These are phyloP conservation scores for Fusarium avenaceum DNA, from an alignment of 2,329 filamentous ascomycete species.

Conservation along the genomic window DNA sequence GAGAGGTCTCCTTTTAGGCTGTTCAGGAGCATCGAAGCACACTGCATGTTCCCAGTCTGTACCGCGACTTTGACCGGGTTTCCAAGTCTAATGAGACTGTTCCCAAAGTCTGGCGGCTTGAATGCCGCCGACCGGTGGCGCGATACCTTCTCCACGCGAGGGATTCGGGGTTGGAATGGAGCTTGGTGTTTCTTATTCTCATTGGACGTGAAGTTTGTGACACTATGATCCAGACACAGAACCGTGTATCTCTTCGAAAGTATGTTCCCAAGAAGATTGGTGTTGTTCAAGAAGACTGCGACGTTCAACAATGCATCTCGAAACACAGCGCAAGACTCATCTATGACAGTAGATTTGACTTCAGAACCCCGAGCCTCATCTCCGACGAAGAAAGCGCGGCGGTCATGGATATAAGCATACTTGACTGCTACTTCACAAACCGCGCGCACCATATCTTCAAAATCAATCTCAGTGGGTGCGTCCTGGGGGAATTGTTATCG, in stretches of 20 bases:
- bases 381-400: conserved; percentile 2
- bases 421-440: conserved; percentile 2
- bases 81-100: conserved; percentile 1
- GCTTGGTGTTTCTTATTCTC: fast-evolving
- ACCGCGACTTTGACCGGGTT: conserved; percentile 1
- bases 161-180: neutral
- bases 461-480: no score
- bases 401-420: neutral
- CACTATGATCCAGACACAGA: neutral
- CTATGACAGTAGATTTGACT: neutral
- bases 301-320: neutral
- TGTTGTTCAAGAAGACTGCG: neutral
- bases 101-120: neutral
- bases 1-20: neutral
- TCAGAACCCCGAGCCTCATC: neutral
- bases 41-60: neutral
- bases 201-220: fast-evolving
- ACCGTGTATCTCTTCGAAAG: neutral
- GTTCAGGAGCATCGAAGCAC: neutral
- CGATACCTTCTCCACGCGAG: neutral
- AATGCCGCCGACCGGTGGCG: neutral
- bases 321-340: neutral
- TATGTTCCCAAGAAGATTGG: neutral
- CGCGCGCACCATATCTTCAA: neutral
- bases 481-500: fast-evolving